Base-by-base conservation (phyloP, 208 protist species). In the Herpetomonas samuelpessoai region DNA sequence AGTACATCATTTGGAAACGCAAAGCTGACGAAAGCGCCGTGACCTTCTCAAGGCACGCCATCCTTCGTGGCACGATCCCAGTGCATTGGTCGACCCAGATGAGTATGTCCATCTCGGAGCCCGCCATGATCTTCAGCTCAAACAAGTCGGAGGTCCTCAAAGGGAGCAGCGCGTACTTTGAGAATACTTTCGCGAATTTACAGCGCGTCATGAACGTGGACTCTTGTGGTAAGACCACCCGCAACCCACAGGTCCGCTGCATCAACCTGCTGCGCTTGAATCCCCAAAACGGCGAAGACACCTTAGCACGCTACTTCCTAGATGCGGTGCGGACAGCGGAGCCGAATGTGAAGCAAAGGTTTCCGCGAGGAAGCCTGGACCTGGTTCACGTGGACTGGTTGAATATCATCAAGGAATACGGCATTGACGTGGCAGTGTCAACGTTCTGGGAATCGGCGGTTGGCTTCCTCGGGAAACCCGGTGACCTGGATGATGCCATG, bases 311-410 rank as follows among this genome's bases (percentile, higher is more conserved):
- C 30, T 72, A 90, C 66, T 92, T 83, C 71, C 54, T 81, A 0
- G 85, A 88, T 26, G 81, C 82, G 14, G 79, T 95, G 28, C 70
- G 73, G 18, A 46, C 51, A 25, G 60, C 81, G 0, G 74, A 87
- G 31, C 38, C 65, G 16, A 46, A 46, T 12, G 55, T 94, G 21
- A 73, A 69, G 25, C 62, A 57, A 22, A 16, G 53, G 25, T 88
- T 77, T 55, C 72, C 74, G 0, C 55, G 58, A 44, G 65, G 68
- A 39, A 62, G 64, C 49, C 71, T 95, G 3, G 88, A 92, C 44
- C 69, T 95, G 18, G 75, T 80, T 19, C 83, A 92, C 62, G 74
- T 95, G 35, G 88, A 95, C 60, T 95, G 85, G 88, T 75, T 92
- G 2, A 91, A 82, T 62, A 51, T 91, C 4, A 79, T 83, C 25